These are phyloP conservation scores for Beta corolliflora DNA, from an alignment of 179 eudicot species.

Conservation along the genomic window DNA sequence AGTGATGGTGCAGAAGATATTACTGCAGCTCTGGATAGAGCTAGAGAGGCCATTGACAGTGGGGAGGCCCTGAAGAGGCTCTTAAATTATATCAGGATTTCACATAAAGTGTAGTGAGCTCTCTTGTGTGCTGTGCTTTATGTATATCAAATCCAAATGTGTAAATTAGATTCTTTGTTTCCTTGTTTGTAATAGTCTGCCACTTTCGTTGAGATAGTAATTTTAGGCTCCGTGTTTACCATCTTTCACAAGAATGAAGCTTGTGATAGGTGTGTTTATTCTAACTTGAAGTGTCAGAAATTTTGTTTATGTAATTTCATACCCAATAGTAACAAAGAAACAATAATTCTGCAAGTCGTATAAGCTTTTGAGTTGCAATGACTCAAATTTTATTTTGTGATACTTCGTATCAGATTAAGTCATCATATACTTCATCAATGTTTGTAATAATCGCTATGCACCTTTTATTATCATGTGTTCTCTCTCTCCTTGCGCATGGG, in stretches of 20 bases:
- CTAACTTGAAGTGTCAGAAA: not conserved
- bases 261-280: not conserved
- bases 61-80: slow-evolving; percentile 81
- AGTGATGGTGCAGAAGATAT: slow-evolving; percentile 86
- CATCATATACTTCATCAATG: too few species aligned
- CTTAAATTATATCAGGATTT: slow-evolving; percentile 67
- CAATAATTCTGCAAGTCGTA: not conserved
- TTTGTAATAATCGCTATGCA: too few species aligned
- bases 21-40: slow-evolving; percentile 69
- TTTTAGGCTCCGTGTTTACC: not conserved
- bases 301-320: not conserved
- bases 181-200: not conserved
- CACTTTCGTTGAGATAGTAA: not conserved
- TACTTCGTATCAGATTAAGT: too few species aligned
- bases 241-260: not conserved
- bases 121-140: not conserved
- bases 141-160: slow-evolving; percentile 13
- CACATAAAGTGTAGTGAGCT: slow-evolving; percentile 50
- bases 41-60: slow-evolving; percentile 91
- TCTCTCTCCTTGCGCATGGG: too few species aligned
- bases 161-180: slow-evolving; percentile 16
- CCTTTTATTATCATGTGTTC: too few species aligned
- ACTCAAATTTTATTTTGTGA: too few species aligned
- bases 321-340: not conserved
- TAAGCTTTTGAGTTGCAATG: not conserved